Conservation (phyloP, 164 flowering plant genomes). For the Nelumbo lutea region DNA sequence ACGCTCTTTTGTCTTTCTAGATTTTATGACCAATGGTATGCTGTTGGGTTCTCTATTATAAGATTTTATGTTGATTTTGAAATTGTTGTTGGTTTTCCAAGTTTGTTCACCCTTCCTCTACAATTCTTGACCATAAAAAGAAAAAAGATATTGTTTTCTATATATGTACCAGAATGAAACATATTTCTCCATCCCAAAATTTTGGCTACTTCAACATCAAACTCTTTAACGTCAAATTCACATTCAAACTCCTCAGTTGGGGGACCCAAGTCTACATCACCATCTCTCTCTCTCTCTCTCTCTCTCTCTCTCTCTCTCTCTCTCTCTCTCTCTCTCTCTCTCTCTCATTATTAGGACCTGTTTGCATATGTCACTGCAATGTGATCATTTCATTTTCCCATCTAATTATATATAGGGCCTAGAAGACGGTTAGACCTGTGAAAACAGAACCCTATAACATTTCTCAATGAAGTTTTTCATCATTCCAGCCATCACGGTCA, state of each 20-base stretch:
- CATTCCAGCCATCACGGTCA: constrained; percentile 29
- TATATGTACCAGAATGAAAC: not conserved
- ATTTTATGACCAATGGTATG: not conserved
- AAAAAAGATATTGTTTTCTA: not conserved
- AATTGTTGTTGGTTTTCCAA: not conserved
- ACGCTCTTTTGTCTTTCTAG: too few relatives aligned
- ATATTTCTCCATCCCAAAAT: constrained; percentile 14
- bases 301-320: constrained; percentile 1
- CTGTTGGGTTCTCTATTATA: not conserved
- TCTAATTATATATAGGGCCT: not conserved
- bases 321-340: constrained; percentile 7
- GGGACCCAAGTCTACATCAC: not conserved
- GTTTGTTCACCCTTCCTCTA: not conserved
- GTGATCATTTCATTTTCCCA: too few relatives aligned
- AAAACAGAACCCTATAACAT: constrained; percentile 11
- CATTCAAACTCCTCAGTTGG: constrained; percentile 2
- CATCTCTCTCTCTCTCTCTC: not conserved
- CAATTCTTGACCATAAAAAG: not conserved
- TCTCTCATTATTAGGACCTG: constrained; percentile 9
- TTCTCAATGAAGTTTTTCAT: constrained; percentile 7
- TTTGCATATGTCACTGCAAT: too few relatives aligned
- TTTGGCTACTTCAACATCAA: constrained; percentile 27
- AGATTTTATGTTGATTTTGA: not conserved
- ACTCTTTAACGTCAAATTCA: constrained; percentile 22
- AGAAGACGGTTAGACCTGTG: constrained; percentile 8